A percentile compares a stretch with the other conserved stretches of the same genome.
Conservation (phyloP, 139 green algal species). For the Chlorella sp. region DNA sequence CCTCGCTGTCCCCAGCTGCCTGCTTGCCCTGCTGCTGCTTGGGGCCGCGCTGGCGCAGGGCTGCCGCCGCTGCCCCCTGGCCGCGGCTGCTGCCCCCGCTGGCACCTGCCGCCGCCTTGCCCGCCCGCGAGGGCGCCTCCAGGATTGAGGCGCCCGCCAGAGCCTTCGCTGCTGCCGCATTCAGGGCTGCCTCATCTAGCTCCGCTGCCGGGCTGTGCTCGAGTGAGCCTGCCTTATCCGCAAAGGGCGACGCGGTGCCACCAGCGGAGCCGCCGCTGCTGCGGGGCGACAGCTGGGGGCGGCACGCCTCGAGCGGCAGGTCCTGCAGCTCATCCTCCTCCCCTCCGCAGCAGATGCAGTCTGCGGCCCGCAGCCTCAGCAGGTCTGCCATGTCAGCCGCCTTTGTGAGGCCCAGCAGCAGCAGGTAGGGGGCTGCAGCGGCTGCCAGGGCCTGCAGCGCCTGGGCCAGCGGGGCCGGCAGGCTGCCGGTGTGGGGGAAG, state of each 20-base stretch:
- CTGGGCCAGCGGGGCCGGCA: neutral
- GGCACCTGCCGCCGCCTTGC: neutral
- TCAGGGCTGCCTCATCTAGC: neutral
- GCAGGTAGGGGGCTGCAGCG: conserved; percentile 6
- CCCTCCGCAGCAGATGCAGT: conserved; percentile 3
- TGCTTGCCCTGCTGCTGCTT: neutral
- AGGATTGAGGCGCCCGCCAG: neutral
- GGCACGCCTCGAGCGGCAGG: conserved; percentile 25
- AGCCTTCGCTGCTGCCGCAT: neutral
- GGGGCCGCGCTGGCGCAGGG: neutral
- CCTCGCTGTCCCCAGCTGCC: neutral
- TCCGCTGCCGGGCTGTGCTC: neutral
- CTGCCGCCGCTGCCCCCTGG: neutral
- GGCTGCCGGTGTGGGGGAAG: neutral
- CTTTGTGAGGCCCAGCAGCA: conserved; percentile 19
- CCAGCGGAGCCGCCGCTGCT: neutral
- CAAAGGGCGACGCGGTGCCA: neutral
- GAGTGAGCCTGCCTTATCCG: too few relatives aligned
- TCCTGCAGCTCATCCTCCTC: conserved; percentile 34
- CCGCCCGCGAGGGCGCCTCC: neutral
- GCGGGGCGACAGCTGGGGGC: neutral
- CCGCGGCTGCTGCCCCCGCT: neutral
- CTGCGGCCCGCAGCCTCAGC: conserved; percentile 26
- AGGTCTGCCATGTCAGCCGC: conserved; percentile 27
- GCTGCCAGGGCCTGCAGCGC: conserved; percentile 22